phyloP scores from a whole-genome alignment of 2,329 filamentous ascomycete species.

The Simplicillium aogashimaense region DNA sequence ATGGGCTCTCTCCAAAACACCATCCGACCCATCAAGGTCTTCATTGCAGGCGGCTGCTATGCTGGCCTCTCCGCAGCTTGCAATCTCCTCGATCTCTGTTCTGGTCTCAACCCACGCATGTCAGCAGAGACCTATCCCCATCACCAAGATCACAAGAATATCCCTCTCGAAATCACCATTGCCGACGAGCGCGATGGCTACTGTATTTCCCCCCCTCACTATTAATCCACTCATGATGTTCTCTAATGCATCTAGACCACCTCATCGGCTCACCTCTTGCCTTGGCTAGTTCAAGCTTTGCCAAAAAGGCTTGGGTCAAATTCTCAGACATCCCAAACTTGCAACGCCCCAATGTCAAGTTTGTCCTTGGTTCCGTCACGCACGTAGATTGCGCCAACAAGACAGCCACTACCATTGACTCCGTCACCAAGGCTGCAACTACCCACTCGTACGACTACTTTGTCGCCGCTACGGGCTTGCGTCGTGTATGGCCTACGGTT shows the following conservation, averaged over 20 bases:
- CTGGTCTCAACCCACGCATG: slow-evolving; percentile 42
- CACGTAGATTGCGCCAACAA: slow-evolving; percentile 50
- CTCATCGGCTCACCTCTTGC: slow-evolving; percentile 67
- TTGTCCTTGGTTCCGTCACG: slow-evolving; percentile 56
- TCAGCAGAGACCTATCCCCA: slow-evolving; percentile 25
- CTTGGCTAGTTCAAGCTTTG: slow-evolving; percentile 52
- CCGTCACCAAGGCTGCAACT: slow-evolving; percentile 29
- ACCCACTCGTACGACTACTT: slow-evolving; percentile 60
- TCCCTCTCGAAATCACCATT: slow-evolving; percentile 60
- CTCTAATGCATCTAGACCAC: slow-evolving; percentile 45
- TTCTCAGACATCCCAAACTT: slow-evolving; percentile 59
- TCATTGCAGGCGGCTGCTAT: slow-evolving; percentile 64
- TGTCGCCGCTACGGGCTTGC: slow-evolving; percentile 61
- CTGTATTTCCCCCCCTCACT: slow-evolving; percentile 40
- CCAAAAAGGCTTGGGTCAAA: slow-evolving; percentile 59
- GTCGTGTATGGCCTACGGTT: slow-evolving; percentile 61
- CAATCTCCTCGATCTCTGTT: slow-evolving; percentile 57
- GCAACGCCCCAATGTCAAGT: slow-evolving; percentile 49
- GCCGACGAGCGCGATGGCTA: slow-evolving; percentile 78
- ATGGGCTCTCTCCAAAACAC: slow-evolving; percentile 20
- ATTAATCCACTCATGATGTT: not conserved
- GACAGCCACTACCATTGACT: slow-evolving; percentile 45
- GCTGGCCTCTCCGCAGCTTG: slow-evolving; percentile 57
- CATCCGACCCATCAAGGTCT: slow-evolving; percentile 38
- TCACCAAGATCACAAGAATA: slow-evolving; percentile 29